A percentile compares a stretch with the other conserved stretches of the same genome.
Conservation (phyloP, 352 stramenopile species). For the Globisporangium cylindrosporum region DNA sequence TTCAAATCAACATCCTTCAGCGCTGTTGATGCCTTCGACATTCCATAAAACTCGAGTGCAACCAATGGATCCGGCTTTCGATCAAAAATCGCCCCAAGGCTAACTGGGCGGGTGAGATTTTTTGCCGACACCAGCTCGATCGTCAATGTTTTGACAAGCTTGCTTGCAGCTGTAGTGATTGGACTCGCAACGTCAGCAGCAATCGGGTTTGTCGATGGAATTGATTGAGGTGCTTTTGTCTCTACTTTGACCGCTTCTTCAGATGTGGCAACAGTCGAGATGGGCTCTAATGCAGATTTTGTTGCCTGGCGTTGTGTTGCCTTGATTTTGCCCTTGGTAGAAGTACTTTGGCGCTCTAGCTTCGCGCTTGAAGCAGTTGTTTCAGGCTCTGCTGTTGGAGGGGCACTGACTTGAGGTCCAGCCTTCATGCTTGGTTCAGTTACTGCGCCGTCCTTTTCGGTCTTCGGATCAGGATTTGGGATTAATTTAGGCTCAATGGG, state of each 20-base stretch:
- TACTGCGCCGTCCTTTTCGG: background rate
- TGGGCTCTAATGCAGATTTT: background rate
- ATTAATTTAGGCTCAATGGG: background rate
- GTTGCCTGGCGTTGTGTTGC: background rate
- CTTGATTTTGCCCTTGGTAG: background rate
- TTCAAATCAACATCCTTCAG: constrained; percentile 42
- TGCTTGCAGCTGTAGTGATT: background rate
- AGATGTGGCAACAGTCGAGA: background rate
- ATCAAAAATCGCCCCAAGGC: constrained; percentile 33
- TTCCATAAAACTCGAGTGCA: constrained; percentile 28
- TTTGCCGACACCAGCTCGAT: constrained; percentile 30
- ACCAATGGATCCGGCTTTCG: constrained; percentile 40
- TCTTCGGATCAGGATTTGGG: background rate
- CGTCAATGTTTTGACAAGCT: constrained; percentile 17
- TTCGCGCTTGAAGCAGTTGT: background rate
- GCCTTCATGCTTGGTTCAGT: background rate
- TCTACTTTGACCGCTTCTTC: background rate
- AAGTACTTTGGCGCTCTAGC: background rate
- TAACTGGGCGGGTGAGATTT: constrained; percentile 29
- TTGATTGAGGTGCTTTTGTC: background rate
- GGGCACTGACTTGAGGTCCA: background rate
- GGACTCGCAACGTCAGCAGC: background rate
- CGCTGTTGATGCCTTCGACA: constrained; percentile 15
- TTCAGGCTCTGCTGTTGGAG: background rate
- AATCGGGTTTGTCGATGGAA: background rate